phyloP scores from a whole-genome alignment of 2,329 filamentous ascomycete genomes.

The Botrytis sinoallii region DNA sequence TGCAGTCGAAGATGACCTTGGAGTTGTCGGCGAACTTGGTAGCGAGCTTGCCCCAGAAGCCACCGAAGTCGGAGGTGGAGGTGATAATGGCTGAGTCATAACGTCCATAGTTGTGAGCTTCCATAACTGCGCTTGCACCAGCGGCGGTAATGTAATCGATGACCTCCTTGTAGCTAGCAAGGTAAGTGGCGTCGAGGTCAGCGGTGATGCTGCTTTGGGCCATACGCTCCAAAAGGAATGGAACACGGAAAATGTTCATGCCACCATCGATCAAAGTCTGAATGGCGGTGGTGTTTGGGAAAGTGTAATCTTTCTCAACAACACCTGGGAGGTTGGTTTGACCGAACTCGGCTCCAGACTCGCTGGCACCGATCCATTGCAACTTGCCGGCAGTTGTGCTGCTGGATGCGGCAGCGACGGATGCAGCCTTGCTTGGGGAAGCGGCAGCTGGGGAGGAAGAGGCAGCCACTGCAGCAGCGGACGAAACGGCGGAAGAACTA shows the following conservation, averaged over 20 bases:
- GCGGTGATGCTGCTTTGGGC: constrained; percentile 49
- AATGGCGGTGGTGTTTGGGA: constrained; percentile 46
- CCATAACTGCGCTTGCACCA: constrained; percentile 47
- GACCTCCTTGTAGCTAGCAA: constrained; percentile 43
- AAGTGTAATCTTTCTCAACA: constrained; percentile 57
- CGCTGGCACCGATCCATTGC: constrained; percentile 31
- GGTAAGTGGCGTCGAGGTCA: constrained; percentile 43
- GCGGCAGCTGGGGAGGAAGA: background rate
- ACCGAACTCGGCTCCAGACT: constrained; percentile 63
- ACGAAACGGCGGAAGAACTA: background rate
- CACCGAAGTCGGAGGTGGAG: constrained; percentile 40
- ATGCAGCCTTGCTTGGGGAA: too few species aligned
- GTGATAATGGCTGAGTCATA: constrained; percentile 44
- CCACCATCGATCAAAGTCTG: constrained; percentile 20
- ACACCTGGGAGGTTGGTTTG: constrained; percentile 52
- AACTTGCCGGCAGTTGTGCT: constrained; percentile 20
- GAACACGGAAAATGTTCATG: constrained; percentile 22
- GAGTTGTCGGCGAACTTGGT: constrained; percentile 39
- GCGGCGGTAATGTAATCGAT: constrained; percentile 48
- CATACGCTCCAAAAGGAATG: constrained; percentile 55
- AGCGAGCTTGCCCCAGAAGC: constrained; percentile 44
- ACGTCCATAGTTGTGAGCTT: constrained; percentile 51
- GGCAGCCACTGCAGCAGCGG: background rate
- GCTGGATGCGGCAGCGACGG: background rate
- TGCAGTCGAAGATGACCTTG: constrained; percentile 44